These are phyloP conservation scores for Cryptococcus sp. DNA, from an alignment of 1,284 basidiomycete species.

Conservation along the genomic window DNA sequence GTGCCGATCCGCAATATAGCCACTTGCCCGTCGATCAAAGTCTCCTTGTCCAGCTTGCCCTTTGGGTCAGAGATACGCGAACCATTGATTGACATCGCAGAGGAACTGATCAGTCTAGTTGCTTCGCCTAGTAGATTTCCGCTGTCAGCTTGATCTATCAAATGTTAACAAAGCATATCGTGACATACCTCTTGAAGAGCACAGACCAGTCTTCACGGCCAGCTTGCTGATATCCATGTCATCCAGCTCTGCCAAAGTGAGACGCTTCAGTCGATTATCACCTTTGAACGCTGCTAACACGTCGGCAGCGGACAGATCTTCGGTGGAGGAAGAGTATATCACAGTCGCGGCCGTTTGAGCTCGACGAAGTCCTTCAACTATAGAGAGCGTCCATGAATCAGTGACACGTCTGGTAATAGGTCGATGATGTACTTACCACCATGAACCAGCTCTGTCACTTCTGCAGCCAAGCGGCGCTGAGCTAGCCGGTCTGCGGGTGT, in stretches of 20 bases:
- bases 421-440: slow-evolving; percentile 59
- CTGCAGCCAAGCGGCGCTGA: slow-evolving; percentile 77
- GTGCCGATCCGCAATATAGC: too few relatives aligned
- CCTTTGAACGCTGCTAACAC: slow-evolving; percentile 62
- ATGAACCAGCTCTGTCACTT: slow-evolving; percentile 87
- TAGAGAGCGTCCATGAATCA: background rate
- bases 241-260: slow-evolving; percentile 56
- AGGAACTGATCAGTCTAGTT: too few relatives aligned
- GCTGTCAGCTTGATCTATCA: background rate
- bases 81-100: too few relatives aligned
- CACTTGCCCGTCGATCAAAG: too few relatives aligned
- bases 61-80: too few relatives aligned
- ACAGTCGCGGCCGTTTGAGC: slow-evolving; percentile 65
- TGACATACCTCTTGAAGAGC: slow-evolving; percentile 61
- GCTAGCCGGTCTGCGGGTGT: slow-evolving; percentile 66
- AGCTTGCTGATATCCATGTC: slow-evolving; percentile 62
- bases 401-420: background rate
- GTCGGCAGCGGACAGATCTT: slow-evolving; percentile 57
- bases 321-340: slow-evolving; percentile 62
- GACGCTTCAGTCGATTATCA: slow-evolving; percentile 62
- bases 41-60: too few relatives aligned
- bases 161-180: background rate
- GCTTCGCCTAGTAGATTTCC: too few relatives aligned
- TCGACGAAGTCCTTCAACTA: slow-evolving; percentile 56
- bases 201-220: slow-evolving; percentile 59